phyloP scores from a whole-genome alignment of 108 stramenopile genomes.

The Thalassiosira profunda region DNA sequence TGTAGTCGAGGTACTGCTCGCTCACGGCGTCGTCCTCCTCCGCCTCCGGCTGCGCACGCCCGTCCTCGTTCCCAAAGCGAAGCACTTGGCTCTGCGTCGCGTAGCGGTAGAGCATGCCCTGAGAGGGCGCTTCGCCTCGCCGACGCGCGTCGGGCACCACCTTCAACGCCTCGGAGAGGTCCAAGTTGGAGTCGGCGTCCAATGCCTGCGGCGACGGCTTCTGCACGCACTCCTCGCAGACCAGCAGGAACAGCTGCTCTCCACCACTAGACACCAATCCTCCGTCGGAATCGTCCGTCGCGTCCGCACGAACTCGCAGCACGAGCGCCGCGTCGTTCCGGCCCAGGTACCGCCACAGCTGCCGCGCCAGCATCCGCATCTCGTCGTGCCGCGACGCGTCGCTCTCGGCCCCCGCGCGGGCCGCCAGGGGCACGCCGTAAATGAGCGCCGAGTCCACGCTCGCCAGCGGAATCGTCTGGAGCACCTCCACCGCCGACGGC shows the following conservation, averaged over 20 bases:
- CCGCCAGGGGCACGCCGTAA: slow-evolving; percentile 50
- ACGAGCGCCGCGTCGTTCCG: slow-evolving; percentile 38
- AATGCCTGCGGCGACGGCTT: slow-evolving; percentile 5
- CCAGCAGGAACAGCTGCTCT: slow-evolving; percentile 41
- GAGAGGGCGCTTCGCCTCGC: slow-evolving; percentile 27
- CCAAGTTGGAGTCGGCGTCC: slow-evolving; percentile 9
- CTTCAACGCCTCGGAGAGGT: slow-evolving; percentile 10
- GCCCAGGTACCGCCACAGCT: slow-evolving; percentile 45
- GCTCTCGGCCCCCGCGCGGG: slow-evolving; percentile 34
- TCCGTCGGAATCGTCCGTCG: not conserved
- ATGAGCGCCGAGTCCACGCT: slow-evolving; percentile 46
- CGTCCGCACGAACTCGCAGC: slow-evolving; percentile 20
- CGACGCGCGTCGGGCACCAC: slow-evolving; percentile 24
- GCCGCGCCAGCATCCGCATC: slow-evolving; percentile 48
- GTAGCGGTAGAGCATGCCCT: slow-evolving; percentile 45
- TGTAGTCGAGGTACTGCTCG: slow-evolving; percentile 39
- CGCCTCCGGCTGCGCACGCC: slow-evolving; percentile 12
- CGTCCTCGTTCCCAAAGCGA: slow-evolving; percentile 43
- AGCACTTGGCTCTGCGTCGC: slow-evolving; percentile 43
- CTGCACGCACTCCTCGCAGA: slow-evolving; percentile 36
- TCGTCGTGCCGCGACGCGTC: slow-evolving; percentile 44
- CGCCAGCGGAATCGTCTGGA: slow-evolving; percentile 42
- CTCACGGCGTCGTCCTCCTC: not conserved
- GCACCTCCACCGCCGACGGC: slow-evolving; percentile 38
- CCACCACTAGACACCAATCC: not conserved